phyloP scores from a whole-genome alignment of 225 moss, liverwort and hornwort genomes.

The Neckera pumila region DNA sequence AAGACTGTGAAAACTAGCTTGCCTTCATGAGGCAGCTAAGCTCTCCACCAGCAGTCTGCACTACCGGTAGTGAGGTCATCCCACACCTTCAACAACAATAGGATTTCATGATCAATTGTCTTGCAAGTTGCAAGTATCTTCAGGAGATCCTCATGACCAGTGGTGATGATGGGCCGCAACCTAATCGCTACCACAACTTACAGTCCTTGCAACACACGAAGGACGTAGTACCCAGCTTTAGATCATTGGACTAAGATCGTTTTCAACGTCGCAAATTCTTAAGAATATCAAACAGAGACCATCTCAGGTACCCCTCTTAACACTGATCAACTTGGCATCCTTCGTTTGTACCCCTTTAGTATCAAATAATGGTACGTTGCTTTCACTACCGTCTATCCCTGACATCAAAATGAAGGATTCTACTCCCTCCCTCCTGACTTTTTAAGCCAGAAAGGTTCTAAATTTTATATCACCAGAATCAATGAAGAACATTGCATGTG shows the following conservation, averaged over 20 bases:
- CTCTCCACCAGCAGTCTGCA: background rate
- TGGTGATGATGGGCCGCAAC: slow-evolving; percentile 25
- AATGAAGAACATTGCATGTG: background rate
- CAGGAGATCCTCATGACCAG: slow-evolving; percentile 25
- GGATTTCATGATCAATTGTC: background rate
- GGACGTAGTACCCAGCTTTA: background rate
- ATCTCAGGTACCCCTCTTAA: background rate
- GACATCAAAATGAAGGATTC: background rate
- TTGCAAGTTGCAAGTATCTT: slow-evolving; percentile 1
- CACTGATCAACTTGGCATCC: background rate
- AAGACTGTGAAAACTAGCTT: background rate
- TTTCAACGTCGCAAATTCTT: background rate
- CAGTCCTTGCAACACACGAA: slow-evolving; percentile 2
- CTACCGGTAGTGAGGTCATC: background rate
- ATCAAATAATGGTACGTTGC: background rate
- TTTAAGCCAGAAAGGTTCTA: background rate
- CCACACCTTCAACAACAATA: background rate
- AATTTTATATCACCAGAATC: background rate
- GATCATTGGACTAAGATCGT: background rate
- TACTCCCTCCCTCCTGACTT: background rate
- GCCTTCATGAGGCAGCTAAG: background rate
- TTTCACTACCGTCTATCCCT: background rate
- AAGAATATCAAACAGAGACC: background rate
- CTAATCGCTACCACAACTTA: slow-evolving; percentile 20
- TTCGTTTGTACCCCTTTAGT: background rate